A percentile compares a stretch with the other conserved stretches of the same genome.
Evolutionary conservation across 2,329 filamentous ascomycete species (phyloP).

Genomic region (Elsinoe perseae): DNA sequence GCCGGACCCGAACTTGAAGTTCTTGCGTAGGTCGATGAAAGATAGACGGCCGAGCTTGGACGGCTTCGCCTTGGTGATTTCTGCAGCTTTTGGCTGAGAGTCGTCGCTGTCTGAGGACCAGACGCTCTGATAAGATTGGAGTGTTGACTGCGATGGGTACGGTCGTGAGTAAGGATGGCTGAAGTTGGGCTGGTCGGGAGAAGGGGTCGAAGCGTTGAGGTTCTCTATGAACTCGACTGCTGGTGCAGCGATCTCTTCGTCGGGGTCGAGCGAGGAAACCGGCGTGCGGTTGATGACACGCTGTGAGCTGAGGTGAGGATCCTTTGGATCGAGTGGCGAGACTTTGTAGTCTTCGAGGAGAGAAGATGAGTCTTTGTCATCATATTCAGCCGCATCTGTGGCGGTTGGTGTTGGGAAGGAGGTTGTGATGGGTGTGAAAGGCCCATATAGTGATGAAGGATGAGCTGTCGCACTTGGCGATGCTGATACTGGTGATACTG

Average conservation of each 20-base stretch:
- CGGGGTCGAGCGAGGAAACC: background rate
- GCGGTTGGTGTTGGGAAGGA: background rate
- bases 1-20: conserved; percentile 2
- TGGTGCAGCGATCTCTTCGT: conserved; percentile 3
- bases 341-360: background rate
- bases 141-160: background rate
- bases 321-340: conserved; percentile 2
- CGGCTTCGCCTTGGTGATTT: background rate
- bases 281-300: background rate
- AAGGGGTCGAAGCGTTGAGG: background rate
- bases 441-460: background rate
- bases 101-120: conserved; percentile 5
- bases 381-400: background rate
- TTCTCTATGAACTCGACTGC: background rate
- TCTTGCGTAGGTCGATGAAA: background rate
- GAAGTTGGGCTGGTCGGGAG: background rate
- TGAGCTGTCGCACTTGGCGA: background rate
- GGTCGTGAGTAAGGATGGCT: background rate
- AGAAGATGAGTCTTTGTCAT: background rate
- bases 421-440: background rate
- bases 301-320: background rate
- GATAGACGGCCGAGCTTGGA: background rate
- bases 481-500: background rate
- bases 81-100: background rate
- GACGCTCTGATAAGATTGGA: background rate